phyloP scores from a whole-genome alignment of 2,329 filamentous ascomycete species.

The Setomelanomma holmii region DNA sequence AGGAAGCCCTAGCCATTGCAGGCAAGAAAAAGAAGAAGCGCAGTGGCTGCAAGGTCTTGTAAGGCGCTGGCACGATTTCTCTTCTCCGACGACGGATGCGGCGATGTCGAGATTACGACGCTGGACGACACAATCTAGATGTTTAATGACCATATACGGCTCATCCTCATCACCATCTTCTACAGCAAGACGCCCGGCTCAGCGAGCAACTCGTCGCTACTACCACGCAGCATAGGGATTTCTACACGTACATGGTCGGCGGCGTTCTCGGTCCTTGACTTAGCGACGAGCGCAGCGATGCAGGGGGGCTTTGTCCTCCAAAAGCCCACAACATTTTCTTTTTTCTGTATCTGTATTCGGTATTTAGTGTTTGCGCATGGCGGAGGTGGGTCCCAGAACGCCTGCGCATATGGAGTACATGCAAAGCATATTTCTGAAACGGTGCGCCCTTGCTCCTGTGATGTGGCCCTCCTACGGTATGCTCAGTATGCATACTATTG shows the following conservation, averaged over 20 bases:
- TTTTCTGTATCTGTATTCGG: constrained; percentile 45
- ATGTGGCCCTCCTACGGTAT: background rate
- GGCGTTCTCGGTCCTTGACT: constrained; percentile 31
- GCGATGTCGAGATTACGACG: constrained; percentile 47
- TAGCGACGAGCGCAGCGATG: constrained; percentile 25
- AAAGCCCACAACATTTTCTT: constrained; percentile 32
- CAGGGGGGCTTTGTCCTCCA: constrained; percentile 16
- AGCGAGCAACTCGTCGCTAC: constrained; percentile 1
- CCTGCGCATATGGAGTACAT: constrained; percentile 24
- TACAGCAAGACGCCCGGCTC: background rate
- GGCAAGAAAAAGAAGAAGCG: constrained; percentile 51
- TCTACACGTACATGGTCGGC: constrained; percentile 31
- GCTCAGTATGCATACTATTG: too few species aligned
- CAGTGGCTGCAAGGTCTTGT: constrained; percentile 50
- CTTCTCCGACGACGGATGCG: constrained; percentile 24
- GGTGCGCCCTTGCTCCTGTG: background rate
- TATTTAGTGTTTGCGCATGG: constrained; percentile 34
- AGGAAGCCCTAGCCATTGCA: constrained; percentile 32
- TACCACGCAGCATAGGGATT: constrained; percentile 11
- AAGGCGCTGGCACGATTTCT: constrained; percentile 23
- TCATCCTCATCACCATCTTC: constrained; percentile 33
- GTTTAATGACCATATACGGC: constrained; percentile 44
- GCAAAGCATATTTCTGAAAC: constrained; percentile 21
- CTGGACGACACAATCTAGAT: constrained; percentile 51
- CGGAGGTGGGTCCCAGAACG: constrained; percentile 5